Base-by-base conservation (phyloP, 2,329 filamentous ascomycete species). In the Alternaria incomplexa region DNA sequence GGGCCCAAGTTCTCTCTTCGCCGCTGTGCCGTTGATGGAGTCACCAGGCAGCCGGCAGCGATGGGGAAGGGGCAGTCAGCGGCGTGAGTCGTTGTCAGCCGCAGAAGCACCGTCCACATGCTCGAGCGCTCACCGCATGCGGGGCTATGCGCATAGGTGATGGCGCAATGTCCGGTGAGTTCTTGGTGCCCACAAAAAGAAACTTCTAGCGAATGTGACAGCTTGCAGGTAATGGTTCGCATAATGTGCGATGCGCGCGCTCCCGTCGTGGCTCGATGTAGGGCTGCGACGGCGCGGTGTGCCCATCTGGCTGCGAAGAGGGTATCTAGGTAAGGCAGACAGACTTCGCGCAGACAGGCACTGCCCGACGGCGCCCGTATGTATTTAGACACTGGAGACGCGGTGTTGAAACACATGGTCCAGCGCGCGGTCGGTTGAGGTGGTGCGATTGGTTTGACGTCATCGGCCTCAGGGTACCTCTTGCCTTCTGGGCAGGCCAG, bases 221-320 rank as follows among this genome's bases (percentile, higher is more conserved):
- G 56, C 55, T 36, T 62, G 45, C 48, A 57, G 63, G 58, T 17
- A 64, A 55, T 61, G 44, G 67, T 70, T 70, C 67, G 67, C 67
- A 66, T 64, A 26, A 61, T 54, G 36, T 46, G 30, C 46, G 43
- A 62, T 50, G 59, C 54, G 52, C 59, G 61, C 47, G 56, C 65
- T 44, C 44, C 58, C 46, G 61, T 11, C 25, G 22, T 43, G 20
- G 43, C 50, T 54, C 47, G 48, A 25, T 45, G 56, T 59, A 62
- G 59, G 54, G 44, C 53, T 66, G 65, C 55, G 32, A 55, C 43
- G 40, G 63, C 67, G 63, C 65, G 63, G 61, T 66, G 65, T 64
- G 54, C 28, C 36, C 25, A 25, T 25, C 6, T 9, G 28, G 10
- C 26, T 23, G 28, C 28, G 23, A 23, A 22, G 26, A 54, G 28